These are phyloP conservation scores for Jimgerdemannia lactiflua DNA, from an alignment of 192 early-diverging fungal genomes.

Conservation along the genomic window DNA sequence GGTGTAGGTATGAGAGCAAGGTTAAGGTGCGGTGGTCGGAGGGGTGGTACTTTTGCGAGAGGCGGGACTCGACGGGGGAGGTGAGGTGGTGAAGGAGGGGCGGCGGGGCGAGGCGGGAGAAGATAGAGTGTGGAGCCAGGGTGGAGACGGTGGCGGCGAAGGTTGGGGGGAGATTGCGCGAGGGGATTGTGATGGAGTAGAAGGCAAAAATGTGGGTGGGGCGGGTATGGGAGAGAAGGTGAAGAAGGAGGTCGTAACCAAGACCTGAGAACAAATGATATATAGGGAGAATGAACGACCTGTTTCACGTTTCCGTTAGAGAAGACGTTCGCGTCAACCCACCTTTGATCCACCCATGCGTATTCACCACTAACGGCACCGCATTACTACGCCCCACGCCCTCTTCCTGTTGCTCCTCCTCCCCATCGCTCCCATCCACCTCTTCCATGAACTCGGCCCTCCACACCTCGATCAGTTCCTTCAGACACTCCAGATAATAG, in stretches of 20 bases:
- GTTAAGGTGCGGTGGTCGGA: slow-evolving; percentile 65
- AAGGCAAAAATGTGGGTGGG: slow-evolving; percentile 75
- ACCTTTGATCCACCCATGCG: slow-evolving; percentile 93
- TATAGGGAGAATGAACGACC: too few species aligned
- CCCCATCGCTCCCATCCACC: slow-evolving; percentile 11
- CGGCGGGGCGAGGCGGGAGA: background rate
- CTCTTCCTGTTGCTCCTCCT: slow-evolving; percentile 20
- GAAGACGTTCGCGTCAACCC: slow-evolving; percentile 3
- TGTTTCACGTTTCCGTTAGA: too few species aligned
- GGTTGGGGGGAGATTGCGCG: slow-evolving; percentile 36
- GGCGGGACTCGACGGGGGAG: slow-evolving; percentile 8
- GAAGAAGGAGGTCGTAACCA: slow-evolving; percentile 80
- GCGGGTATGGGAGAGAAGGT: slow-evolving; percentile 51
- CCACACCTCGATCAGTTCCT: slow-evolving; percentile 60
- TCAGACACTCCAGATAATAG: slow-evolving; percentile 69
- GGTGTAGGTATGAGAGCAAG: slow-evolving; percentile 70
- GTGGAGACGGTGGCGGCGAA: slow-evolving; percentile 41
- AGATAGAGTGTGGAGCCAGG: background rate
- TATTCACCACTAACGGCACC: slow-evolving; percentile 92
- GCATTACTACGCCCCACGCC: slow-evolving; percentile 29
- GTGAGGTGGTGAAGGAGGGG: slow-evolving; percentile 13
- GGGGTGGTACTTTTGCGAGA: slow-evolving; percentile 49
- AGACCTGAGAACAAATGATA: too few species aligned
- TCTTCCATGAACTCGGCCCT: slow-evolving; percentile 29
- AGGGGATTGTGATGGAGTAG: slow-evolving; percentile 25